These are phyloP conservation scores for Aspergillus novoparasiticus DNA, from an alignment of 2,329 filamentous ascomycete genomes.

Conservation along the genomic window DNA sequence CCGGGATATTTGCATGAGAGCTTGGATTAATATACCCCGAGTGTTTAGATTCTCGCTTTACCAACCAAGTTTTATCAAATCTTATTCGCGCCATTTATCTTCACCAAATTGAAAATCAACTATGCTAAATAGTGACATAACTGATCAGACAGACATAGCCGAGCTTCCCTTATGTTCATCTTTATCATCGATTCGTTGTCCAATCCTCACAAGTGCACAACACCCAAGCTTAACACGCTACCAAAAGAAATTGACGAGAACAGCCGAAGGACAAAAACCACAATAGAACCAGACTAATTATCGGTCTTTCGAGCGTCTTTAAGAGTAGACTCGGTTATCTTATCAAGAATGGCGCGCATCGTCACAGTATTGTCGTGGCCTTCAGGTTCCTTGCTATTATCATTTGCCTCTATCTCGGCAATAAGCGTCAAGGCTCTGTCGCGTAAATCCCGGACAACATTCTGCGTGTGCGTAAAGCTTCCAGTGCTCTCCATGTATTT, in stretches of 20 bases:
- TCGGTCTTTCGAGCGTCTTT: conserved; percentile 22
- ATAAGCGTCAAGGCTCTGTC: conserved; percentile 65
- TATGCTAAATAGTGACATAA: not conserved
- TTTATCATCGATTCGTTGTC: not conserved
- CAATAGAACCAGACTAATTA: not conserved
- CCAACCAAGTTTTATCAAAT: not conserved
- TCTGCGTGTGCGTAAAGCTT: conserved; percentile 82
- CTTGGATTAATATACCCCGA: conserved; percentile 23
- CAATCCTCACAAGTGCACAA: not conserved
- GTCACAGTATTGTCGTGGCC: conserved; percentile 59
- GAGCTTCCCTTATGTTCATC: not conserved
- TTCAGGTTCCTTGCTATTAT: conserved; percentile 26
- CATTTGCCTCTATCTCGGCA: conserved; percentile 61
- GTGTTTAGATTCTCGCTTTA: conserved; percentile 6
- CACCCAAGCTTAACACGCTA: not conserved
- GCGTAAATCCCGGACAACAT: conserved; percentile 66
- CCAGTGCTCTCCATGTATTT: conserved; percentile 87
- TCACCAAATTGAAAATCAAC: not conserved
- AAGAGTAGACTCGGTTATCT: conserved; percentile 55
- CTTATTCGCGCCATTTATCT: not conserved
- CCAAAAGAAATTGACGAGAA: not conserved
- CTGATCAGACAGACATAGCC: not conserved
- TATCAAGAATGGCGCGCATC: conserved; percentile 69
- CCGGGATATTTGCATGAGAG: conserved; percentile 6
- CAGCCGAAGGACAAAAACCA: not conserved